Percentiles rank a stretch among this genome's conserved stretches.
Evolutionary conservation across 2,329 filamentous ascomycete genomes (phyloP).

Genomic region (Diaporthe aspalathi): DNA sequence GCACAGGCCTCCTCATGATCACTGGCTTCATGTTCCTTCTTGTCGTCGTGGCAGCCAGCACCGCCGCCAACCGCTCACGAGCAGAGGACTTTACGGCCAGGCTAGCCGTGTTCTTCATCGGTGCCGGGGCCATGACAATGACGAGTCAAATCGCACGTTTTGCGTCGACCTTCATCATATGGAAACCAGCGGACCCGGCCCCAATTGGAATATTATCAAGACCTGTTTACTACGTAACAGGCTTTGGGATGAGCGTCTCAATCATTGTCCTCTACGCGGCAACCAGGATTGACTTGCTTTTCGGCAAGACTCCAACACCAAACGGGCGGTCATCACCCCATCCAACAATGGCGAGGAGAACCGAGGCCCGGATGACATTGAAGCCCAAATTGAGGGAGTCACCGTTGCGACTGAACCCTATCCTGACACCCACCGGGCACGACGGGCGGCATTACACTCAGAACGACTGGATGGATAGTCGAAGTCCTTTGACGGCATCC

Average conservation of each 20-base stretch:
- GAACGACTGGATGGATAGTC: constrained; percentile 3
- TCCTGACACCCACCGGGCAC: constrained; percentile 4
- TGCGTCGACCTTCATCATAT: constrained; percentile 27
- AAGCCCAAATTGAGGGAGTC: background rate
- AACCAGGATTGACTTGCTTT: constrained; percentile 26
- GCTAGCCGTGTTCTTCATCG: constrained; percentile 11
- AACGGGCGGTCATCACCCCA: constrained; percentile 15
- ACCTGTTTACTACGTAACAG: constrained; percentile 23
- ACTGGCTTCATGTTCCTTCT: constrained; percentile 8
- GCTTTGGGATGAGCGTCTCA: constrained; percentile 16
- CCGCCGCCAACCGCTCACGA: background rate
- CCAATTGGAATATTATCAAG: constrained; percentile 1
- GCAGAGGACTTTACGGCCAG: background rate
- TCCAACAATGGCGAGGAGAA: background rate
- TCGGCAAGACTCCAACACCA: background rate
- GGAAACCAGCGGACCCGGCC: constrained; percentile 7
- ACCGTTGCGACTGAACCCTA: constrained; percentile 22
- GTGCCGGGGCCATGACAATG: constrained; percentile 22
- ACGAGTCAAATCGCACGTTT: constrained; percentile 16
- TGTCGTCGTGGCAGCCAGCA: constrained; percentile 7
- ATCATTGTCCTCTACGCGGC: constrained; percentile 22
- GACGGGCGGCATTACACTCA: constrained; percentile 4
- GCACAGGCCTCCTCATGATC: constrained; percentile 15
- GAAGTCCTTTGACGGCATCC: constrained; percentile 7
- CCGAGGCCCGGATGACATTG: background rate